Percentiles rank a stretch among this genome's conserved stretches.
phyloP scores from a whole-genome alignment of 108 stramenopile genomes.

The Cylindrotheca fusiformis region DNA sequence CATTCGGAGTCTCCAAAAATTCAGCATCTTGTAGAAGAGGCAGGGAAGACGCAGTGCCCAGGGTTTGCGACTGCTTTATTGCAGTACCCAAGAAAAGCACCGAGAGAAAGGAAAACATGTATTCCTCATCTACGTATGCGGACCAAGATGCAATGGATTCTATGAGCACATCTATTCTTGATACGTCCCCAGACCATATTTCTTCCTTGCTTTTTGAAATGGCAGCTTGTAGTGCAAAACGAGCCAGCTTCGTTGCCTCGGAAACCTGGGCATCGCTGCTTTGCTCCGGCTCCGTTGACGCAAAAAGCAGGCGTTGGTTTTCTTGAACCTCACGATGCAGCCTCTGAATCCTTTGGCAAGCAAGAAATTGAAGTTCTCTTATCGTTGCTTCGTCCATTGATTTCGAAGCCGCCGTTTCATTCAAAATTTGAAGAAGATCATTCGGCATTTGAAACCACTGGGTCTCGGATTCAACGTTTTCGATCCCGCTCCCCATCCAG shows the following conservation, averaged over 20 bases:
- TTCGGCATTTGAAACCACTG: slow-evolving; percentile 15
- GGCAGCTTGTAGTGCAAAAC: slow-evolving; percentile 15
- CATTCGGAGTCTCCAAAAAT: slow-evolving; percentile 29
- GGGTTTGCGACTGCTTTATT: not conserved
- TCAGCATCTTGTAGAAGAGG: slow-evolving; percentile 31
- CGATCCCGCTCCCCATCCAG: slow-evolving; percentile 21
- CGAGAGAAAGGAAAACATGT: slow-evolving; percentile 30
- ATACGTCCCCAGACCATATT: not conserved
- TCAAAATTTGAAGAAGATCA: slow-evolving; percentile 1
- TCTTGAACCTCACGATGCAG: slow-evolving; percentile 39
- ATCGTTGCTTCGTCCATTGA: not conserved
- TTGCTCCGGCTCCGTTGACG: slow-evolving; percentile 5
- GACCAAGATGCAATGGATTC: slow-evolving; percentile 29
- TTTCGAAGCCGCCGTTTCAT: slow-evolving; percentile 1
- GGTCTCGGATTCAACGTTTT: slow-evolving; percentile 9
- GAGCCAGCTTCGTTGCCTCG: slow-evolving; percentile 25
- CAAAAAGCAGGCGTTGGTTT: slow-evolving; percentile 25
- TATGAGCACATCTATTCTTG: slow-evolving; percentile 18
- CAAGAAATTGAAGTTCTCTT: slow-evolving; percentile 34
- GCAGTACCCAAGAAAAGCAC: slow-evolving; percentile 15
- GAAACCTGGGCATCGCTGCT: not conserved
- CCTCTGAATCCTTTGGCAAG: slow-evolving; percentile 38
- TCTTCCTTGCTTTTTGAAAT: not conserved
- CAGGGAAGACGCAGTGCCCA: not conserved
- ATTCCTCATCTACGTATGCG: slow-evolving; percentile 19